Percentiles rank a stretch among this genome's conserved stretches.
Conservation (phyloP, 2,329 filamentous ascomycete genomes). For the Geoglossum cookeanum region DNA sequence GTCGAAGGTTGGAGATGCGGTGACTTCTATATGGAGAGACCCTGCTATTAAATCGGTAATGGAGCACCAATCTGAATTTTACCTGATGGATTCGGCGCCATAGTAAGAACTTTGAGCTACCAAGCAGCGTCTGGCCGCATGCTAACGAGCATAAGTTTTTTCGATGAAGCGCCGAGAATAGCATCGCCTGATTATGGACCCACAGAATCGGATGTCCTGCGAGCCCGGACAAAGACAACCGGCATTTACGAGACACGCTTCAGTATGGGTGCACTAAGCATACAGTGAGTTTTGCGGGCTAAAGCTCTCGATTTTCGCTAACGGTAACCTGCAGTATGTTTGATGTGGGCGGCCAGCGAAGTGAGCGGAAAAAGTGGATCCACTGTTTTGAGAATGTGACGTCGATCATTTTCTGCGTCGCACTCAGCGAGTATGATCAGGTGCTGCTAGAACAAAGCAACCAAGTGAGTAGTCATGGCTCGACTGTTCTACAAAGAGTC, state of each 20-base stretch:
- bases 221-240: slow-evolving; percentile 92
- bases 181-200: slow-evolving; percentile 71
- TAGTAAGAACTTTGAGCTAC: slow-evolving; percentile 46
- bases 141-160: slow-evolving; percentile 47
- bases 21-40: slow-evolving; percentile 80
- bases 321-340: slow-evolving; percentile 58
- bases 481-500: not conserved
- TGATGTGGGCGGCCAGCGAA: slow-evolving; percentile 90
- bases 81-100: slow-evolving; percentile 96
- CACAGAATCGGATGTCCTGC: slow-evolving; percentile 82
- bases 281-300: slow-evolving; percentile 51
- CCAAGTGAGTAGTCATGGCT: slow-evolving; percentile 42
- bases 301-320: slow-evolving; percentile 10
- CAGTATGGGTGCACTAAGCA: slow-evolving; percentile 95
- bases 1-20: slow-evolving; percentile 58
- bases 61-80: slow-evolving; percentile 94
- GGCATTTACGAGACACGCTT: slow-evolving; percentile 98
- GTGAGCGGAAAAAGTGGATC: slow-evolving; percentile 99
- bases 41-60: slow-evolving; percentile 64
- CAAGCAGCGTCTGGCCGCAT: not conserved
- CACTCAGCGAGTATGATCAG: slow-evolving; percentile 95
- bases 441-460: slow-evolving; percentile 92
- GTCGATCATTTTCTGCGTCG: slow-evolving; percentile 98
- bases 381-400: slow-evolving; percentile 99
- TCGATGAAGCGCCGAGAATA: slow-evolving; percentile 80